These are phyloP conservation scores for Metschnikowia kofuensis DNA, from an alignment of 805 yeast genomes.

Conservation along the genomic window DNA sequence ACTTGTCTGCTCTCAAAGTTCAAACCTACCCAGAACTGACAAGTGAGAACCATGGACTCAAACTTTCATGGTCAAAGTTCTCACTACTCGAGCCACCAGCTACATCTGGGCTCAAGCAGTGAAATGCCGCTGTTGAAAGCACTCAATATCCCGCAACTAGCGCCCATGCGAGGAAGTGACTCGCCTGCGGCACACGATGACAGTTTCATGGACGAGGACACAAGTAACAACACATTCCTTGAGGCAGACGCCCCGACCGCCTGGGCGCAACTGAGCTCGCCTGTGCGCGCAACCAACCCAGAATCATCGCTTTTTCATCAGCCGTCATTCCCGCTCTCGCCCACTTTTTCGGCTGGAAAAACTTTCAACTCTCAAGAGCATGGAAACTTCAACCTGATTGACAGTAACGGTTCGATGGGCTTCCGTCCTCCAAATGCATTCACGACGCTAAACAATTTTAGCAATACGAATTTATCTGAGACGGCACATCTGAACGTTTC, in stretches of 20 bases:
- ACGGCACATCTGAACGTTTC: slow-evolving; percentile 24
- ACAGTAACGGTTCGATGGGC: slow-evolving; percentile 26
- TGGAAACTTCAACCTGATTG: slow-evolving; percentile 36
- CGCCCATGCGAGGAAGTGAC: background rate
- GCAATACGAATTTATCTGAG: slow-evolving; percentile 40
- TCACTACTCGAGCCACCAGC: background rate
- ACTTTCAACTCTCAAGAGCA: slow-evolving; percentile 18
- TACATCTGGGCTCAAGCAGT: slow-evolving; percentile 8
- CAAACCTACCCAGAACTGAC: background rate
- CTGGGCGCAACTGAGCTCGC: slow-evolving; percentile 8
- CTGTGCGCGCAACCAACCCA: slow-evolving; percentile 7
- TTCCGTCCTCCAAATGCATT: slow-evolving; percentile 42
- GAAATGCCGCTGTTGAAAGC: slow-evolving; percentile 4
- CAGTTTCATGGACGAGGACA: slow-evolving; percentile 43
- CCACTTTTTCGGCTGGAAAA: slow-evolving; percentile 20
- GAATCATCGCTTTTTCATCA: slow-evolving; percentile 12
- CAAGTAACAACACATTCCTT: slow-evolving; percentile 18
- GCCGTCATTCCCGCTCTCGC: slow-evolving; percentile 22
- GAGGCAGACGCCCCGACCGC: slow-evolving; percentile 8
- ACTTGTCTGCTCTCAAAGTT: background rate
- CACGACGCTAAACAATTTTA: slow-evolving; percentile 38
- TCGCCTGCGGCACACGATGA: slow-evolving; percentile 16
- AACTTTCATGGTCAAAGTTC: background rate
- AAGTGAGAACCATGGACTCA: background rate
- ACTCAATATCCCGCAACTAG: slow-evolving; percentile 7